Evolutionary conservation across 179 eudicot species (phyloP).

Genomic region (Actinidia polygama): DNA sequence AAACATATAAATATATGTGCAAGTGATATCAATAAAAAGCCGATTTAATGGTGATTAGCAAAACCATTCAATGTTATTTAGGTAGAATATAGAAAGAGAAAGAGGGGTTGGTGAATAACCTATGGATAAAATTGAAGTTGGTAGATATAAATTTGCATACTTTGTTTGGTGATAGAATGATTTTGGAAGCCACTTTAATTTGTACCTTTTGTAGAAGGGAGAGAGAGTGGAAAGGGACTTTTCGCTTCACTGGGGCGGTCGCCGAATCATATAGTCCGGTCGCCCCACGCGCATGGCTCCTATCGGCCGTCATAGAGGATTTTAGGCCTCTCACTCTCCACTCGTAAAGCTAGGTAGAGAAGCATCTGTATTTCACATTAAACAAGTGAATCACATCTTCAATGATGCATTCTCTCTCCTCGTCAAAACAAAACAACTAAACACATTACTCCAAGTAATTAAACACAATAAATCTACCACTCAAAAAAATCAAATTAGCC

Average conservation of each 20-base stretch:
- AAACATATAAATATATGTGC: no score
- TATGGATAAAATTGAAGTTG: not conserved
- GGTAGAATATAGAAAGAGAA: no score
- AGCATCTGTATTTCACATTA: not conserved
- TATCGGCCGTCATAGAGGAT: conserved; percentile 21
- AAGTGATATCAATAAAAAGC: no score
- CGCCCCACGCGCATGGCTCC: not conserved
- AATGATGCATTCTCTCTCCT: no score
- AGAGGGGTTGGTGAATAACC: not conserved
- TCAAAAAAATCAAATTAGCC: no score
- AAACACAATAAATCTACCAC: no score
- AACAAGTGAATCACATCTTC: not conserved
- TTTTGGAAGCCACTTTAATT: not conserved
- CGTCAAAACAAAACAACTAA: no score
- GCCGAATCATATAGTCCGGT: conserved; percentile 17
- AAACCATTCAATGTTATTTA: no score
- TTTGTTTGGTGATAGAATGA: not conserved
- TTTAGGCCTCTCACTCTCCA: conserved; percentile 13
- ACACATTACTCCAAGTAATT: no score
- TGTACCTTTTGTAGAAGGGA: not conserved
- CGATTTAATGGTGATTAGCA: no score
- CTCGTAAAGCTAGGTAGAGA: not conserved
- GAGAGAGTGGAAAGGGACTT: not conserved
- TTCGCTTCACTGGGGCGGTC: conserved; percentile 25
- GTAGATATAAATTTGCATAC: no score